phyloP scores from a whole-genome alignment of 768 basidiomycete species.

The Boletus rubropictus region DNA sequence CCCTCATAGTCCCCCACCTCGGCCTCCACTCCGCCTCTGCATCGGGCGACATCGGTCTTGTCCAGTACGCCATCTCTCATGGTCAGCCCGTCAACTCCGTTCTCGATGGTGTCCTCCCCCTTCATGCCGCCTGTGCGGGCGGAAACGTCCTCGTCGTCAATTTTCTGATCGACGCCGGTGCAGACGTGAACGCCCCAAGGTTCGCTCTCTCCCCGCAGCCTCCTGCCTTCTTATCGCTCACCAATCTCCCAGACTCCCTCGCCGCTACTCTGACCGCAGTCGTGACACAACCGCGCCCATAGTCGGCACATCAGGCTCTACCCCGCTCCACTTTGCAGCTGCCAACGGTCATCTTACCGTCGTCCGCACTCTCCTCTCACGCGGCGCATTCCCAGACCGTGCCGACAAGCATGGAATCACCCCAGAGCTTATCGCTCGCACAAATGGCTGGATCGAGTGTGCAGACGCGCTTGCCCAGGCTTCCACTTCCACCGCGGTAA shows the following conservation, averaged over 20 bases:
- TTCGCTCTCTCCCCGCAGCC: constrained; percentile 31
- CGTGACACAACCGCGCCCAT: constrained; percentile 64
- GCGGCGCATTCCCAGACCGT: constrained; percentile 76
- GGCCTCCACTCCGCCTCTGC: constrained; percentile 74
- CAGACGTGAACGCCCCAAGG: constrained; percentile 98
- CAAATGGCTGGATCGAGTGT: constrained; percentile 75
- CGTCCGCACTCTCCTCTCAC: constrained; percentile 72
- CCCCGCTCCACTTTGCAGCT: constrained; percentile 94
- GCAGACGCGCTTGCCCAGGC: constrained; percentile 69
- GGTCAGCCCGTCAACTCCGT: constrained; percentile 97
- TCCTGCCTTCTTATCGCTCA: constrained; percentile 7
- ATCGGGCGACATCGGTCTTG: constrained; percentile 86
- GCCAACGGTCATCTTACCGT: constrained; percentile 86
- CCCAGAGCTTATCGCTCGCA: constrained; percentile 75
- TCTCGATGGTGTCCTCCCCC: constrained; percentile 91
- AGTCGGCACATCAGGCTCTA: constrained; percentile 81
- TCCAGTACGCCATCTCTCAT: constrained; percentile 85
- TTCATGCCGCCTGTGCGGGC: constrained; percentile 91
- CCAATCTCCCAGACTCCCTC: constrained; percentile 48
- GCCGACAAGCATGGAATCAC: constrained; percentile 90
- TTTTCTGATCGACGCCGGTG: constrained; percentile 85
- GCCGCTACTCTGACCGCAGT: constrained; percentile 67
- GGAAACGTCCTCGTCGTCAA: constrained; percentile 86
- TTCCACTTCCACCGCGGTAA: constrained; percentile 27
- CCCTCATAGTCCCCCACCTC: constrained; percentile 59